phyloP scores from a whole-genome alignment of 305 asterid genomes.

The Solanum hybrid region DNA sequence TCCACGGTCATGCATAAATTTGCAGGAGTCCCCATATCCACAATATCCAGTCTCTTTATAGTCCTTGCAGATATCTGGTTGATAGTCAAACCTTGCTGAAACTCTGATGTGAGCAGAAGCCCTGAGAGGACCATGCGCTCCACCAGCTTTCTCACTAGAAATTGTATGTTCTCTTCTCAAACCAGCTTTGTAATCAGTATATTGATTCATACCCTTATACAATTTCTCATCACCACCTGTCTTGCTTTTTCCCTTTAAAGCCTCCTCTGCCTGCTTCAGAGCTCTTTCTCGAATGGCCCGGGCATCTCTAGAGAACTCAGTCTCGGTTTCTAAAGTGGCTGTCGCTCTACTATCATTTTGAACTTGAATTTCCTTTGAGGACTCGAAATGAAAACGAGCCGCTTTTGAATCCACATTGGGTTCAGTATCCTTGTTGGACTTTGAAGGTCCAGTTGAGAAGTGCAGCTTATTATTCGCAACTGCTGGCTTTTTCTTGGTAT shows the following conservation, averaged over 20 bases:
- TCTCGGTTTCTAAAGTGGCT: conserved; percentile 85
- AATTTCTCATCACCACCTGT: conserved; percentile 52
- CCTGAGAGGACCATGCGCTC: conserved; percentile 87
- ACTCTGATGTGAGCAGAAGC: conserved; percentile 95
- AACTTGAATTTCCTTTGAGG: conserved; percentile 77
- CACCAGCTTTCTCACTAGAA: conserved; percentile 90
- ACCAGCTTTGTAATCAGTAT: conserved; percentile 93
- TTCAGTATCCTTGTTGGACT: conserved; percentile 23
- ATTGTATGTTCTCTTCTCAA: conserved; percentile 86
- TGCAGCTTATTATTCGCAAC: conserved; percentile 47
- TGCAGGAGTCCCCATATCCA: conserved; percentile 95
- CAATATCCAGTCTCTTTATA: conserved; percentile 94
- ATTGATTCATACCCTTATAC: conserved; percentile 73
- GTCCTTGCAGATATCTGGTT: conserved; percentile 96
- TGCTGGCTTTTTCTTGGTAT: conserved; percentile 52
- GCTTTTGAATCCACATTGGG: conserved; percentile 36
- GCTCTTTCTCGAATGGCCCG: conserved; percentile 83
- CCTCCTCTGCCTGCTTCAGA: conserved; percentile 71
- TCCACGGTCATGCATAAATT: conserved; percentile 97
- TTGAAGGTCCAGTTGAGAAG: conserved; percentile 56
- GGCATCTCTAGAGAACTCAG: conserved; percentile 79
- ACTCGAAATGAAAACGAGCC: conserved; percentile 60
- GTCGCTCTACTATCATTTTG: conserved; percentile 85
- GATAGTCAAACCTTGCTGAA: conserved; percentile 91
- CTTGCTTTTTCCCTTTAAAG: conserved; percentile 63